Conservation (phyloP, 257 asterid species). For the Fraxinus americana region DNA sequence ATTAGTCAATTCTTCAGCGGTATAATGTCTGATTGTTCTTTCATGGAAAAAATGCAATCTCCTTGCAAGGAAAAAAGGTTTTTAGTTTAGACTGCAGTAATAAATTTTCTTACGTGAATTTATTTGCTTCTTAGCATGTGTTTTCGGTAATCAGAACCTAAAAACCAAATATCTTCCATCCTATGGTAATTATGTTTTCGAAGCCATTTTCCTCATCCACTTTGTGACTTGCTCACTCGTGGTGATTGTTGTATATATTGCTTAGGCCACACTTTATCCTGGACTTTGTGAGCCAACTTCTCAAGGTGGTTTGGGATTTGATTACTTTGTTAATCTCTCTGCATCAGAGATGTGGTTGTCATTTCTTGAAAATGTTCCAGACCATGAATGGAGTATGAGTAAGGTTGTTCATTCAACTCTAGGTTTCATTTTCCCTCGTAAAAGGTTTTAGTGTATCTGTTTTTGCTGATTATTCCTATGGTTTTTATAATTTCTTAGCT, state of each 20-base stretch:
- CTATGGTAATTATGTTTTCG: not conserved
- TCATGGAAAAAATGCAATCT: not conserved
- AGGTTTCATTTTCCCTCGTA: slow-evolving; percentile 18
- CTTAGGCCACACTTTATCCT: slow-evolving; percentile 86
- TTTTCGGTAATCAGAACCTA: not conserved
- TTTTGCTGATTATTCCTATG: slow-evolving; percentile 15
- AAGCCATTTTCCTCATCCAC: not conserved
- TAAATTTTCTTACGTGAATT: slow-evolving; percentile 7
- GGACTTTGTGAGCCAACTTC: slow-evolving; percentile 89
- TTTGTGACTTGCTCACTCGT: slow-evolving; percentile 11
- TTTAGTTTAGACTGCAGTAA: slow-evolving; percentile 13
- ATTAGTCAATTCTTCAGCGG: not conserved
- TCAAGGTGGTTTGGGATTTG: slow-evolving; percentile 98
- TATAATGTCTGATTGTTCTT: not conserved
- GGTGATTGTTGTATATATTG: slow-evolving; percentile 30
- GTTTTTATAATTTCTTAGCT: slow-evolving; percentile 51
- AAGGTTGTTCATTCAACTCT: slow-evolving; percentile 56
- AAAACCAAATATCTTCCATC: not conserved
- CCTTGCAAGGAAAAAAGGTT: not conserved
- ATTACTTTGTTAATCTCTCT: slow-evolving; percentile 83
- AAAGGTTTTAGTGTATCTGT: slow-evolving; percentile 12
- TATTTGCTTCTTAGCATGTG: not conserved
- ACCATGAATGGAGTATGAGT: slow-evolving; percentile 90
- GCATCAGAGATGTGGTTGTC: slow-evolving; percentile 91
- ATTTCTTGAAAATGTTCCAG: slow-evolving; percentile 72